Conservation (phyloP, 768 basidiomycete species). For the Suillus spraguei region DNA sequence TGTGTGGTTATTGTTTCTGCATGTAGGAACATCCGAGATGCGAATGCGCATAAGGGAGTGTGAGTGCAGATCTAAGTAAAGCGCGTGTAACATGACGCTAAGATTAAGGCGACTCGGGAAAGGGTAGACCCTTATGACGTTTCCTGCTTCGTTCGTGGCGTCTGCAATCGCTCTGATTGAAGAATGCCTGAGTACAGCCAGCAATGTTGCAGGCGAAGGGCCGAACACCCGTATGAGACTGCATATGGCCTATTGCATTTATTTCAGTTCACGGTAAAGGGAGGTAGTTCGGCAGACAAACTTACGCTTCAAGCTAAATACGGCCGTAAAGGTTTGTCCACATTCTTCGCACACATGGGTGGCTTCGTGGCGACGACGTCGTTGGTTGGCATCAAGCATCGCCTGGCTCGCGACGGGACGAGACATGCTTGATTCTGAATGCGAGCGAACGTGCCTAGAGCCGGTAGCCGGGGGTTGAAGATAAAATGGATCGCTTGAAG, state of each 20-base stretch:
- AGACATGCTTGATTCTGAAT: slow-evolving; percentile 16
- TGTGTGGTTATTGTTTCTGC: background rate
- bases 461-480: background rate
- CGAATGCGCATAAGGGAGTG: background rate
- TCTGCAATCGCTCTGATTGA: slow-evolving; percentile 36
- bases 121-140: slow-evolving; percentile 26
- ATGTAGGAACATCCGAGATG: background rate
- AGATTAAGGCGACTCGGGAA: slow-evolving; percentile 5
- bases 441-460: slow-evolving; percentile 19
- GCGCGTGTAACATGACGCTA: background rate
- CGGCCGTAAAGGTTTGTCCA: slow-evolving; percentile 30
- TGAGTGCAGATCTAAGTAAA: background rate
- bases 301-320: slow-evolving; percentile 36
- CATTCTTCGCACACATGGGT: slow-evolving; percentile 22
- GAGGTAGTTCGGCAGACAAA: background rate
- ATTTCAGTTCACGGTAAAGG: no score
- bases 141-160: slow-evolving; percentile 37
- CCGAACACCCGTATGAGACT: slow-evolving; percentile 31
- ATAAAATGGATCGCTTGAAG: slow-evolving; percentile 12
- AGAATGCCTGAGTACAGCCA: slow-evolving; percentile 32
- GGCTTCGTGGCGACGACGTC: slow-evolving; percentile 33
- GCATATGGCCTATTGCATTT: slow-evolving; percentile 25
- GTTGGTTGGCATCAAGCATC: slow-evolving; percentile 34
- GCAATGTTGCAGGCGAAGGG: slow-evolving; percentile 27
- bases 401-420: slow-evolving; percentile 33